phyloP scores from a whole-genome alignment of 208 protist species.

The Naegleria gruberi region DNA sequence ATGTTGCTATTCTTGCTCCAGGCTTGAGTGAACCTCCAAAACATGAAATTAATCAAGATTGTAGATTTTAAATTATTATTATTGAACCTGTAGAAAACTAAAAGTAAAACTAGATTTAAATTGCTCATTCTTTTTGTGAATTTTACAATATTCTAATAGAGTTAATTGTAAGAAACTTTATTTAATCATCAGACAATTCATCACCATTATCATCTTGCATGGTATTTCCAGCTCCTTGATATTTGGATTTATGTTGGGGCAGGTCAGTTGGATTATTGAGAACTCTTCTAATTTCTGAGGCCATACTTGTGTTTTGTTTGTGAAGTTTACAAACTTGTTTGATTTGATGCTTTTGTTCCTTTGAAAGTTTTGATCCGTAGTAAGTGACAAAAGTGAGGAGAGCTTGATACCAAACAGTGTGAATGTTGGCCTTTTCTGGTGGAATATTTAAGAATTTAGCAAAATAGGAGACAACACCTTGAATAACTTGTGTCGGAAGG shows the following conservation, averaged over 20 bases:
- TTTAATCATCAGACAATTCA: neutral
- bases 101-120: too few relatives aligned
- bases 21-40: neutral
- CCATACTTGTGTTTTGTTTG: constrained; percentile 33
- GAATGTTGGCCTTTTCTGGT: constrained; percentile 69
- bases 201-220: neutral
- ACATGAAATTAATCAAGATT: neutral
- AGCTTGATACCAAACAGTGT: constrained; percentile 92
- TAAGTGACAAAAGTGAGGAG: constrained; percentile 81
- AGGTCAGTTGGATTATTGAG: constrained; percentile 8
- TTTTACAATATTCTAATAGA: too few relatives aligned
- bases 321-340: constrained; percentile 33
- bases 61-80: neutral
- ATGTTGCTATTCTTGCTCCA: neutral
- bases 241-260: neutral
- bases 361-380: constrained; percentile 40
- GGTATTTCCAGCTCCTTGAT: neutral
- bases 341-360: constrained; percentile 38
- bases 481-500: constrained; percentile 86
- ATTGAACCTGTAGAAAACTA: too few relatives aligned
- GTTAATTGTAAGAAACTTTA: neutral
- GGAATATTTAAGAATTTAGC: constrained; percentile 64
- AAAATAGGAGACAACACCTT: constrained; percentile 89
- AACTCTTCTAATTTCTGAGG: constrained; percentile 40
- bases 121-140: too few relatives aligned